phyloP scores from a whole-genome alignment of 2,329 filamentous ascomycete species.

The Volutella citrinella region DNA sequence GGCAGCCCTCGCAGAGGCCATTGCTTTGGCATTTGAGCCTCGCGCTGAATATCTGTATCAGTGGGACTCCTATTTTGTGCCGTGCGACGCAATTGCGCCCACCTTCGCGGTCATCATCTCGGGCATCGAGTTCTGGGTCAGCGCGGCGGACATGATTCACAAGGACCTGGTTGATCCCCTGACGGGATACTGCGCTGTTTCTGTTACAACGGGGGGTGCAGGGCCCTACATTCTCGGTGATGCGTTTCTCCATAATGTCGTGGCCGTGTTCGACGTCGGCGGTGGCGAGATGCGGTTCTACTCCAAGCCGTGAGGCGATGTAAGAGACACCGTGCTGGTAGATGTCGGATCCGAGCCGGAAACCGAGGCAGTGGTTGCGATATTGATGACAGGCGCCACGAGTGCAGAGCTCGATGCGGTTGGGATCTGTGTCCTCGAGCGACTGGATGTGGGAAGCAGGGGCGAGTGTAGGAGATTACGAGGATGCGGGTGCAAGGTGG shows the following conservation, averaged over 20 bases:
- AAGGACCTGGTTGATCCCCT: conserved; percentile 39
- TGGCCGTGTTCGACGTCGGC: conserved; percentile 47
- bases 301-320: conserved; percentile 18
- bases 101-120: conserved; percentile 43
- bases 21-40: conserved; percentile 46
- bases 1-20: conserved; percentile 44
- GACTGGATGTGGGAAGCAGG: too few relatives aligned
- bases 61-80: conserved; percentile 47
- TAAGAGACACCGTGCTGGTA: too few relatives aligned
- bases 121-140: conserved; percentile 43
- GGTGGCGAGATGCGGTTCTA: conserved; percentile 46
- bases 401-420: too few relatives aligned
- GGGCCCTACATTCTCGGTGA: conserved; percentile 50
- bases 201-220: conserved; percentile 41
- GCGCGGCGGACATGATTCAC: conserved; percentile 46
- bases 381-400: too few relatives aligned
- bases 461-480: too few relatives aligned
- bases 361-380: too few relatives aligned
- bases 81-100: conserved; percentile 46
- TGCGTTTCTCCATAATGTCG: conserved; percentile 48
- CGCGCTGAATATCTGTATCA: conserved; percentile 44
- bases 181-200: conserved; percentile 47
- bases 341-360: too few relatives aligned
- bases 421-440: too few relatives aligned
- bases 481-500: too few relatives aligned